These are phyloP conservation scores for Xylaria sp. DNA, from an alignment of 2,329 filamentous ascomycete species.

Conservation along the genomic window DNA sequence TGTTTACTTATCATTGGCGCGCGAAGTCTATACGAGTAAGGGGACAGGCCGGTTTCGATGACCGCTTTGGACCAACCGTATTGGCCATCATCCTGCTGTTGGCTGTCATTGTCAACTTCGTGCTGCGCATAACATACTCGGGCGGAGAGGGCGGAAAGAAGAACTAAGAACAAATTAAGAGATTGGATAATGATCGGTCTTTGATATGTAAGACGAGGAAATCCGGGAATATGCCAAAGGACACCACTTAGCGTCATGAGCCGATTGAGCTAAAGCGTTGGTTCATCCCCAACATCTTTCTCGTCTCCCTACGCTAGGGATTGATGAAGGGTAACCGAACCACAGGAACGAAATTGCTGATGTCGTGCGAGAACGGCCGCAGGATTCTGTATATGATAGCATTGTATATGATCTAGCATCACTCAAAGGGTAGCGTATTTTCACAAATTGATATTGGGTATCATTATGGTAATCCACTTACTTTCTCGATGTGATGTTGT, in stretches of 20 bases:
- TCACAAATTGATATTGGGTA: slow-evolving; percentile 15
- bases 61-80: slow-evolving; percentile 90
- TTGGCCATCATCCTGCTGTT: slow-evolving; percentile 82
- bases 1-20: slow-evolving; percentile 96
- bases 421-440: slow-evolving; percentile 14
- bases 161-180: slow-evolving; percentile 19
- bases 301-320: background rate
- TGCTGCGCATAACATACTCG: slow-evolving; percentile 68
- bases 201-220: background rate
- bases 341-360: slow-evolving; percentile 1
- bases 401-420: slow-evolving; percentile 17
- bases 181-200: background rate
- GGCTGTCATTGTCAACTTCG: slow-evolving; percentile 95
- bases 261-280: background rate
- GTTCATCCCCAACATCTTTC: background rate
- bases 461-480: slow-evolving; percentile 16
- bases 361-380: background rate
- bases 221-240: background rate
- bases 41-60: slow-evolving; percentile 94
- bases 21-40: slow-evolving; percentile 89
- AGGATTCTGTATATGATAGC: slow-evolving; percentile 18
- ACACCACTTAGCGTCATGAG: background rate
- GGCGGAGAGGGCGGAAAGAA: slow-evolving; percentile 40
- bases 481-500: slow-evolving; percentile 1
- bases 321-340: background rate